Conservation (phyloP, 495 filamentous ascomycete genomes). For the Podospora pseudocomata region DNA sequence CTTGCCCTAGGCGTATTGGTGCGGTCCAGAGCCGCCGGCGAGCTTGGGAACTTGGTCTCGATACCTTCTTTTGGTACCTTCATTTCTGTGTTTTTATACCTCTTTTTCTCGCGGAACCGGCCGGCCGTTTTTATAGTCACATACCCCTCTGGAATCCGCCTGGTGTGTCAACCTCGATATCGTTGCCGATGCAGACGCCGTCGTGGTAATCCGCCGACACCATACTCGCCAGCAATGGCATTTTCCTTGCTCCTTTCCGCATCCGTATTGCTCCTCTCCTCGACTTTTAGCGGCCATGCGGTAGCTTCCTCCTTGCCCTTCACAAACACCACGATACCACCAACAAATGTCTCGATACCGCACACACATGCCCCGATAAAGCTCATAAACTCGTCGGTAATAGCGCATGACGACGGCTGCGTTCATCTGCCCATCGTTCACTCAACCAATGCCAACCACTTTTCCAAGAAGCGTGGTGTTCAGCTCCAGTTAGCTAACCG, state of each 20-base stretch:
- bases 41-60: conserved; percentile 18
- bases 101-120: conserved; percentile 5
- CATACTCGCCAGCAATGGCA: conserved; percentile 40
- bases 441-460: conserved; percentile 41
- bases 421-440: conserved; percentile 47
- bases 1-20: background rate
- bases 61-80: conserved; percentile 7
- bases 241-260: conserved; percentile 29
- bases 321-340: conserved; percentile 10
- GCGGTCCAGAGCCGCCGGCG: conserved; percentile 9
- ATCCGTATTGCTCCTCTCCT: conserved; percentile 31
- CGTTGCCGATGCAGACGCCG: conserved; percentile 32
- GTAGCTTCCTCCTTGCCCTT: conserved; percentile 12
- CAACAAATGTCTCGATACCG: conserved; percentile 5
- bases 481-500: conserved; percentile 45
- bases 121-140: conserved; percentile 14
- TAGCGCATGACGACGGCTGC: conserved; percentile 27
- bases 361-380: background rate
- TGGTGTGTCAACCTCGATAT: background rate
- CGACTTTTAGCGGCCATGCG: conserved; percentile 22
- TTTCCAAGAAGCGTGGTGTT: conserved; percentile 39
- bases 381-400: background rate
- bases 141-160: conserved; percentile 11
- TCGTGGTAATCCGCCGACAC: conserved; percentile 21
- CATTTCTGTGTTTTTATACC: conserved; percentile 6